A percentile compares a stretch with the other conserved stretches of the same genome.
phyloP scores from a whole-genome alignment of 805 yeast genomes.

The Candida qinlingensis region DNA sequence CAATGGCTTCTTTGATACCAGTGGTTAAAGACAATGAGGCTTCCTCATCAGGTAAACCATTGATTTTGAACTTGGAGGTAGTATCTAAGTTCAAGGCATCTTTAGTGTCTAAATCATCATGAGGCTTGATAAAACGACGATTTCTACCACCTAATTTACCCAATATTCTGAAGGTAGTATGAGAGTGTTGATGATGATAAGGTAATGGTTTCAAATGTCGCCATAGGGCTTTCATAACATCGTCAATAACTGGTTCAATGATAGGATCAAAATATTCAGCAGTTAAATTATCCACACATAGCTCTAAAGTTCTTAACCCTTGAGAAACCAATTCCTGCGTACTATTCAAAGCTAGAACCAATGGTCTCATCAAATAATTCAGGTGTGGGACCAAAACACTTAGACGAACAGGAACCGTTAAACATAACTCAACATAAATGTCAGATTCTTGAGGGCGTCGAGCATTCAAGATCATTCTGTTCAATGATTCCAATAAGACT shows the following conservation, averaged over 20 bases:
- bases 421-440: conserved; percentile 87
- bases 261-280: conserved; percentile 97
- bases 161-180: conserved; percentile 84
- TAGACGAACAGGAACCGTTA: conserved; percentile 92
- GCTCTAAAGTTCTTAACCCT: conserved; percentile 89
- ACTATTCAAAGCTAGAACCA: conserved; percentile 86
- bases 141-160: conserved; percentile 98
- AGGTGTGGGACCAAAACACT: conserved; percentile 92
- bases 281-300: conserved; percentile 93
- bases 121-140: conserved; percentile 75
- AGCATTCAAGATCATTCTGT: conserved; percentile 76
- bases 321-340: conserved; percentile 89
- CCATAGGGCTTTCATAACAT: conserved; percentile 91
- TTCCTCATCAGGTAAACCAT: conserved; percentile 51
- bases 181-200: conserved; percentile 90
- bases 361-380: conserved; percentile 82
- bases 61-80: conserved; percentile 60
- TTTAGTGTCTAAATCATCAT: conserved; percentile 54
- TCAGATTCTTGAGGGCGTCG: conserved; percentile 88
- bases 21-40: conserved; percentile 78
- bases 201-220: conserved; percentile 88
- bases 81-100: conserved; percentile 60
- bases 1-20: conserved; percentile 74
- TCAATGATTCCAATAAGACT: conserved; percentile 77
- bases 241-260: conserved; percentile 92